These are phyloP conservation scores for Pestalotiopsis sp. DNA, from an alignment of 2,329 filamentous ascomycete species.

Conservation along the genomic window DNA sequence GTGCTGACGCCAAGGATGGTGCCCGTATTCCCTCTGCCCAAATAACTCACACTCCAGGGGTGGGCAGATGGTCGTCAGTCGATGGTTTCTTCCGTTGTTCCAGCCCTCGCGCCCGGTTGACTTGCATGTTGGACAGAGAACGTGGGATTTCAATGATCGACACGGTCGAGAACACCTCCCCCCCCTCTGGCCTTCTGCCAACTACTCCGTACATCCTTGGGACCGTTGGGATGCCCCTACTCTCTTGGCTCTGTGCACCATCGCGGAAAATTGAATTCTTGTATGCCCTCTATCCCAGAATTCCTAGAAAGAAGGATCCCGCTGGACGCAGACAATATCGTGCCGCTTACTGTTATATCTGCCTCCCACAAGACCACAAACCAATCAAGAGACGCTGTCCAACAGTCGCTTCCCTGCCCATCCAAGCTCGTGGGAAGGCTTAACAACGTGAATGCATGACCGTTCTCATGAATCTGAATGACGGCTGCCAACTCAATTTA, in stretches of 20 bases:
- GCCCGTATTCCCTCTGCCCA: neutral
- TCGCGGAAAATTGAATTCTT: neutral
- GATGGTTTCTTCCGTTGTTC: slow-evolving; percentile 5
- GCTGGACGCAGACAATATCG: neutral
- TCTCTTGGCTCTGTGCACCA: neutral
- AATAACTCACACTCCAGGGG: neutral
- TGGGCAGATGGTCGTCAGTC: neutral
- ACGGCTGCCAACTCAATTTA: slow-evolving; percentile 12
- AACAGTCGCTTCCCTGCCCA: neutral
- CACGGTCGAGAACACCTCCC: neutral
- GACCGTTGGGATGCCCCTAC: neutral
- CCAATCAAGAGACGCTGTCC: neutral
- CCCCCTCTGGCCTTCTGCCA: neutral
- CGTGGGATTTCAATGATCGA: slow-evolving; percentile 8
- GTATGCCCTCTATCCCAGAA: neutral
- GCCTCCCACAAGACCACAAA: neutral
- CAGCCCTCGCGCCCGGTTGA: neutral
- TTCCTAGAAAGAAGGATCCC: neutral
- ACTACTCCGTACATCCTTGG: neutral
- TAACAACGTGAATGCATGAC: neutral
- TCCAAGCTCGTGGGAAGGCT: neutral
- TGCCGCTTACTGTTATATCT: neutral
- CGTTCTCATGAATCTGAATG: neutral
- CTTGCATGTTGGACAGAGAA: slow-evolving; percentile 7
- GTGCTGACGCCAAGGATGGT: neutral